Percentiles rank a stretch among this genome's conserved stretches.
Evolutionary conservation across 441 rosid species (phyloP).

Genomic region (Pelargonium myrrhifolium): DNA sequence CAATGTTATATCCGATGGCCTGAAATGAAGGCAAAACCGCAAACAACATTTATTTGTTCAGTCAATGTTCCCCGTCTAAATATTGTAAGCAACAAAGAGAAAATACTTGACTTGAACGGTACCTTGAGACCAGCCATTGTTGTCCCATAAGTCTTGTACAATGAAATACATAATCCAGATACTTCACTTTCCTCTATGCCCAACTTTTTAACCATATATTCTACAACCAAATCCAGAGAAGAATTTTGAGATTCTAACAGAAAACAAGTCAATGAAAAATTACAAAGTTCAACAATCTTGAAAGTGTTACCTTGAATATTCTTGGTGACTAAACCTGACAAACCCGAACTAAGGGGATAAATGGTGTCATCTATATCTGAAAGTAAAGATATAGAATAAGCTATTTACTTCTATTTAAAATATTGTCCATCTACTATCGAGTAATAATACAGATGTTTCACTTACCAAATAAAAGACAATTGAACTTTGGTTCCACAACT

Average conservation of each 20-base stretch:
- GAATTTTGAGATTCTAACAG: slow-evolving; percentile 1
- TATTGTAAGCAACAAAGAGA: too few relatives aligned
- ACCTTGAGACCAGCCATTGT: slow-evolving; percentile 91
- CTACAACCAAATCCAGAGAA: slow-evolving; percentile 20
- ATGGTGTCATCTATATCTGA: slow-evolving; percentile 88
- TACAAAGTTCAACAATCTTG: not conserved
- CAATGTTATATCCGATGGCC: slow-evolving; percentile 73
- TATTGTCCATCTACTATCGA: not conserved
- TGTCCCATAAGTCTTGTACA: slow-evolving; percentile 74
- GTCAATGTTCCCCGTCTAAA: not conserved
- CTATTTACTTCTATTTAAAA: not conserved
- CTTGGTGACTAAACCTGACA: slow-evolving; percentile 46
- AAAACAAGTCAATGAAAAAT: not conserved
- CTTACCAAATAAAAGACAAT: slow-evolving; percentile 83
- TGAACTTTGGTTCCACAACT: slow-evolving; percentile 36
- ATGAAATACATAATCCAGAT: slow-evolving; percentile 48
- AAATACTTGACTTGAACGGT: slow-evolving; percentile 3
- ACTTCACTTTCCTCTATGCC: slow-evolving; percentile 47
- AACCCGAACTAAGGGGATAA: slow-evolving; percentile 64
- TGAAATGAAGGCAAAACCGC: slow-evolving; percentile 20
- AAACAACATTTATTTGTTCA: not conserved
- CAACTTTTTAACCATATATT: slow-evolving; percentile 59
- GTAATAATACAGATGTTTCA: not conserved
- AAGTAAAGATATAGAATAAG: slow-evolving; percentile 4
- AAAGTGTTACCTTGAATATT: slow-evolving; percentile 51